Evolutionary conservation across 169 alveolate genomes (phyloP), one percentile per base, ranked within the genome.

Genomic region (Plasmodium gonderi): DNA sequence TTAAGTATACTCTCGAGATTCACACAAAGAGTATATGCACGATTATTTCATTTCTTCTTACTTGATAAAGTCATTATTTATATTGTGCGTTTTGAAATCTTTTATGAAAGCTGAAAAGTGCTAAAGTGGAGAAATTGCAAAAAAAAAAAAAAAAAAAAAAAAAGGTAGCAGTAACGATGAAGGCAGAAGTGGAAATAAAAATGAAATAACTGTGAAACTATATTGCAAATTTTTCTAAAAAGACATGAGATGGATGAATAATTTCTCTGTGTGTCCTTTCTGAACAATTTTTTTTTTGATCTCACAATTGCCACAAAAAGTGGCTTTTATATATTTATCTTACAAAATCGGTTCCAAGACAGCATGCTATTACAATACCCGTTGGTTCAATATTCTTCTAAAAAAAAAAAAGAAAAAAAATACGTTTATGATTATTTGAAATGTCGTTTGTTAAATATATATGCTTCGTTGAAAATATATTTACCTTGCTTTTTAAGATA

Each of bases 321-420:
- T 47, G 6, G 42, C 51, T 23, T 36, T 40, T 76, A 7, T 31
- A 47, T 33, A 33, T 31, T 1, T 68, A 33, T 49, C n/a, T 82
- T 82, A 82, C 92, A 64, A 82, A 82, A 72, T 82, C 92, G 36
- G 92, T 82, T 49, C 92, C 92, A 17, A 82, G 68, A 33, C 92
- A 82, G 31, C 81, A 68, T 9, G 92, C 92, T 64, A 82, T 82
- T 26, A 82, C 80, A 60, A 72, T 68, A 3, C 92, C 92, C 36
- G 82, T 82, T 17, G 92, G 92, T 5, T 82, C 83, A 9, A 31
- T 38, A 82, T 82, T 60, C 45, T 69, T 82, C 83, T 82, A 40
- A 45, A 72, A 23, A n/a, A 40, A 69, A 82, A 23, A n/a, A 40
- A 69, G 64, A 82, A 75, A 8, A 68, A 72, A 60, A 14, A 6